A percentile compares a stretch with the other conserved stretches of the same genome.
Conservation (phyloP, 2,329 filamentous ascomycete genomes). For the Penicillium crustosum region DNA sequence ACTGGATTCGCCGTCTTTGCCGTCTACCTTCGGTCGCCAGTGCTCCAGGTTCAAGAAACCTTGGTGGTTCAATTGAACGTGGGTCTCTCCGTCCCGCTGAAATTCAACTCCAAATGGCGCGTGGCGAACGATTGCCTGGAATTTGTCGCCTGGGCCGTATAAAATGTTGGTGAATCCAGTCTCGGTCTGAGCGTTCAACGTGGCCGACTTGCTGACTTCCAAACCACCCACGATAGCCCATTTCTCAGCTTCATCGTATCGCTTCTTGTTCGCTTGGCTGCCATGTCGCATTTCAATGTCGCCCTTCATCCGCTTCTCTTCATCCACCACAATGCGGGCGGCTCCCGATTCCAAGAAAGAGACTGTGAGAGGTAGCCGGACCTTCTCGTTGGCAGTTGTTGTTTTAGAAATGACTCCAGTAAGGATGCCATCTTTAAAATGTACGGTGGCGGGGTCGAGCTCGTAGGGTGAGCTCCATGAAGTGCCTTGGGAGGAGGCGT, state of each 20-base stretch:
- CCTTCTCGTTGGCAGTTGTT: conserved; percentile 65
- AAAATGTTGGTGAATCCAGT: conserved; percentile 68
- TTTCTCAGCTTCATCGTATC: conserved; percentile 87
- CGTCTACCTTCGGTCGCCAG: conserved; percentile 84
- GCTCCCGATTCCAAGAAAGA: conserved; percentile 88
- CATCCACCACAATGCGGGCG: conserved; percentile 83
- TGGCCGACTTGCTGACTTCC: conserved; percentile 68
- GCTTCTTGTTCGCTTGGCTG: conserved; percentile 82
- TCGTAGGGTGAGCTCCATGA: conserved; percentile 79
- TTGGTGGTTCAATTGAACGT: conserved; percentile 86
- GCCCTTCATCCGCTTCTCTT: conserved; percentile 84
- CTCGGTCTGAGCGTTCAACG: conserved; percentile 65
- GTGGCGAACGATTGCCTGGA: conserved; percentile 81
- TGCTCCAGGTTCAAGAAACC: conserved; percentile 92
- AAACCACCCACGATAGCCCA: conserved; percentile 85
- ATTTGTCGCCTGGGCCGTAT: conserved; percentile 73
- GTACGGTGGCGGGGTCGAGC: conserved; percentile 68
- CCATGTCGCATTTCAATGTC: conserved; percentile 84
- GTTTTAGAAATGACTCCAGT: conserved; percentile 80
- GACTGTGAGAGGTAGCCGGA: conserved; percentile 77
- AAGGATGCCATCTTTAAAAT: conserved; percentile 76
- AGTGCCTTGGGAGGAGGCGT: conserved; percentile 62
- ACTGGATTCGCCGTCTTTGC: conserved; percentile 51
- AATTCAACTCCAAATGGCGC: conserved; percentile 85
- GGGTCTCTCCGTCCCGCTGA: conserved; percentile 73